phyloP scores from a whole-genome alignment of 768 basidiomycete species.

The Rubroboletus satanas region DNA sequence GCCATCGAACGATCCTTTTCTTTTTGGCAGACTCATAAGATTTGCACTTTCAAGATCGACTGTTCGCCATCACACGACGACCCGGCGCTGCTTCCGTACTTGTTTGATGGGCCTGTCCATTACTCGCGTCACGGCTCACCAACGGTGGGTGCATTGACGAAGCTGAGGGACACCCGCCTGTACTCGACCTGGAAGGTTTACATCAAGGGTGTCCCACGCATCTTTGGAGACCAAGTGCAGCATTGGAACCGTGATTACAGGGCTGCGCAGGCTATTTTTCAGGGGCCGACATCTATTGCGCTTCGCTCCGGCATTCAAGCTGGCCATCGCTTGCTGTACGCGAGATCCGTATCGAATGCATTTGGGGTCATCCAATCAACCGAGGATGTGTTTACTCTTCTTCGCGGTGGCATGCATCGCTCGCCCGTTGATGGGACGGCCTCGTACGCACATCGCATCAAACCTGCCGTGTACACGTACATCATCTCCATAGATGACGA shows the following conservation, averaged over 20 bases:
- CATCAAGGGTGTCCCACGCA: slow-evolving; percentile 53
- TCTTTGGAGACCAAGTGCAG: slow-evolving; percentile 60
- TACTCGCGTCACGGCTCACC: slow-evolving; percentile 71
- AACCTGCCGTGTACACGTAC: slow-evolving; percentile 84
- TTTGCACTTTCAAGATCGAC: slow-evolving; percentile 44
- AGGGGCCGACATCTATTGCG: slow-evolving; percentile 55
- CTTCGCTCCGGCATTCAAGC: slow-evolving; percentile 68
- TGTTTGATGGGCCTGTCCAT: slow-evolving; percentile 71
- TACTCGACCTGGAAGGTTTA: slow-evolving; percentile 81
- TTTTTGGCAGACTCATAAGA: slow-evolving; percentile 4
- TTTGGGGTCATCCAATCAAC: slow-evolving; percentile 55
- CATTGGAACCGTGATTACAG: slow-evolving; percentile 65
- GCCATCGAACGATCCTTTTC: neutral
- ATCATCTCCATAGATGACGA: slow-evolving; percentile 74
- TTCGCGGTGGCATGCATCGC: slow-evolving; percentile 42
- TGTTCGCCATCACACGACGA: slow-evolving; percentile 43
- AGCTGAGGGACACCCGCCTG: slow-evolving; percentile 55
- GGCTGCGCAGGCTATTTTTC: slow-evolving; percentile 69
- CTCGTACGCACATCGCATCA: slow-evolving; percentile 47
- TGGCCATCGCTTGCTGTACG: slow-evolving; percentile 72
- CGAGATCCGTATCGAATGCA: slow-evolving; percentile 55
- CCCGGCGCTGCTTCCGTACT: slow-evolving; percentile 47
- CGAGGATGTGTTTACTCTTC: slow-evolving; percentile 47
- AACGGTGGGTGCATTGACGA: slow-evolving; percentile 60
- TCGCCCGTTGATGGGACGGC: slow-evolving; percentile 10